phyloP scores from a whole-genome alignment of 2,329 filamentous ascomycete genomes.

The Aspergillus sp. region DNA sequence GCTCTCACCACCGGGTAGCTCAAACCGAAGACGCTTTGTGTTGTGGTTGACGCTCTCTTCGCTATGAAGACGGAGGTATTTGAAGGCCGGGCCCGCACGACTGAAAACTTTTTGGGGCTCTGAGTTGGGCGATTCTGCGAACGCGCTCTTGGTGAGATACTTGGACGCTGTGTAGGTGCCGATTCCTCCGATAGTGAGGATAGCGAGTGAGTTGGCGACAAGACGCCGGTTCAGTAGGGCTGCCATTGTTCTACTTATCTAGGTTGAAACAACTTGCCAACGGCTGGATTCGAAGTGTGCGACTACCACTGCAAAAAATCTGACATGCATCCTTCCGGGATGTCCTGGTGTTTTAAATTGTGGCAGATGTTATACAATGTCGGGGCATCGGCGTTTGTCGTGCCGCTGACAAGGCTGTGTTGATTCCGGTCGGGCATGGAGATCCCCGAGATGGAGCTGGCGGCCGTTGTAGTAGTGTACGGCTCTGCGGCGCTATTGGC shows the following conservation, averaged over 20 bases:
- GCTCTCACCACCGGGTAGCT: constrained; percentile 4
- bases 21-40: constrained; percentile 14
- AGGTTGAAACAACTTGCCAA: neutral
- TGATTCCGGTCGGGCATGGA: neutral
- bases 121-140: neutral
- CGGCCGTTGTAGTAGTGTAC: neutral
- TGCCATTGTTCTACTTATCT: neutral
- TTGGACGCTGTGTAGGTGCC: neutral
- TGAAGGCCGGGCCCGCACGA: constrained; percentile 1
- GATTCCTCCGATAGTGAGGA: constrained; percentile 1
- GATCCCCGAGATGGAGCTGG: neutral
- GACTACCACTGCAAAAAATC: no score
- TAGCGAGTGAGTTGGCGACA: neutral
- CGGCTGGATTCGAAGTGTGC: neutral
- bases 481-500: neutral
- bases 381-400: neutral
- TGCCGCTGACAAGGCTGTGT: neutral
- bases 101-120: constrained; percentile 2
- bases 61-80: constrained; percentile 5
- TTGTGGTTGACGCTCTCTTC: constrained; percentile 12
- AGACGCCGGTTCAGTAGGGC: neutral
- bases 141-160: neutral
- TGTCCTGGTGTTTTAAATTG: neutral
- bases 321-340: neutral
- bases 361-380: neutral